These are phyloP conservation scores for Pythium diclinum DNA, from an alignment of 352 stramenopile genomes.

Conservation along the genomic window DNA sequence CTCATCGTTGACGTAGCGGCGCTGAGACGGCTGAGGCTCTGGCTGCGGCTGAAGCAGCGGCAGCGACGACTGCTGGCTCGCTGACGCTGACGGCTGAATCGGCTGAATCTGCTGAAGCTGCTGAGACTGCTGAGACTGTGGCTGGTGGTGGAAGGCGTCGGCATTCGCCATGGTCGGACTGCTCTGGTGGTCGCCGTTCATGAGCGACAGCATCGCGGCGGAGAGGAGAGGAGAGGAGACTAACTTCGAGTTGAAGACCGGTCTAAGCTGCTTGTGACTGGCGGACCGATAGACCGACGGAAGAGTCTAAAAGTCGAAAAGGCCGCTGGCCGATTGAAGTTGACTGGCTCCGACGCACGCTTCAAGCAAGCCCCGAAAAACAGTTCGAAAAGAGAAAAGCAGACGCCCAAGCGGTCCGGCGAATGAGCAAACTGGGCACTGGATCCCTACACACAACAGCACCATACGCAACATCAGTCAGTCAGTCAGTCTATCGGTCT, in stretches of 20 bases:
- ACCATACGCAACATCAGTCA: neutral
- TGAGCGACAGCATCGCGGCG: constrained; percentile 66
- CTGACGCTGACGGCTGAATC: neutral
- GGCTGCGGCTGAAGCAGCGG: constrained; percentile 8
- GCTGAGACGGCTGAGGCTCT: constrained; percentile 9
- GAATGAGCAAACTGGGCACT: neutral
- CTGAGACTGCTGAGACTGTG: neutral
- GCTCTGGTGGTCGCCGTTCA: constrained; percentile 23
- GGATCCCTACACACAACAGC: neutral
- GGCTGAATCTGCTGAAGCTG: no score
- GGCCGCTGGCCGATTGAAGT: constrained; percentile 59
- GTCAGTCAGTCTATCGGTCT: neutral
- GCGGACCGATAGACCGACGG: neutral
- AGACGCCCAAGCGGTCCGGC: neutral
- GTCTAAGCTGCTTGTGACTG: neutral
- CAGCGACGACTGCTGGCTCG: neutral
- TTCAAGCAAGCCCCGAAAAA: constrained; percentile 53
- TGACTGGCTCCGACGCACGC: constrained; percentile 57
- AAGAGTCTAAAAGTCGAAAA: constrained; percentile 7
- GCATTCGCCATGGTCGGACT: constrained; percentile 7
- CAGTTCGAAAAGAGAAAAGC: neutral
- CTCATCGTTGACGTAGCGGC: constrained; percentile 21
- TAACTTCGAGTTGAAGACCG: constrained; percentile 13
- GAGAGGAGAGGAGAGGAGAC: neutral
- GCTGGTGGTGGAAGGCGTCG: constrained; percentile 7